These are phyloP conservation scores for Yarrowia hollandica DNA, from an alignment of 805 yeast genomes.

Conservation along the genomic window DNA sequence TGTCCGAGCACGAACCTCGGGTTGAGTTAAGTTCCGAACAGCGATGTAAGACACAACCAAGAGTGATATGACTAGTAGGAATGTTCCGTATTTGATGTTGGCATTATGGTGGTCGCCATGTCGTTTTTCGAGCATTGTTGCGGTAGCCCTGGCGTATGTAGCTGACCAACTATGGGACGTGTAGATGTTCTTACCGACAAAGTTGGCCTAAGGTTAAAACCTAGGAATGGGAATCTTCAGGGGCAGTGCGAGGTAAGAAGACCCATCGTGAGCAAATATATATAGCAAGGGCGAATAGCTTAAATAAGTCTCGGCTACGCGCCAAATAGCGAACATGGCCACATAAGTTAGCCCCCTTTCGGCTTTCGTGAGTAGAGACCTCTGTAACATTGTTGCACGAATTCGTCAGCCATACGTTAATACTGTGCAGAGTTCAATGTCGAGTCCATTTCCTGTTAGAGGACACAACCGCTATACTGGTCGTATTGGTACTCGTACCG, in stretches of 20 bases:
- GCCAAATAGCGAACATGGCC: background rate
- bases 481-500: too few species aligned
- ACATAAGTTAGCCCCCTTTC: too few species aligned
- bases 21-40: slow-evolving; percentile 10
- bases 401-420: too few species aligned
- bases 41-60: slow-evolving; percentile 14
- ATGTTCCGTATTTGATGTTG: slow-evolving; percentile 27
- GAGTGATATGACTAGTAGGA: slow-evolving; percentile 13
- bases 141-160: background rate
- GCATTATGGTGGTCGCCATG: slow-evolving; percentile 30
- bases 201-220: background rate
- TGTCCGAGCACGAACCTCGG: slow-evolving; percentile 4
- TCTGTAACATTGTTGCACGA: too few species aligned
- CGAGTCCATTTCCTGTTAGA: too few species aligned
- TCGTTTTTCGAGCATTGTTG: slow-evolving; percentile 24
- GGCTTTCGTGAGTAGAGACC: too few species aligned
- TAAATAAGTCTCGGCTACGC: background rate
- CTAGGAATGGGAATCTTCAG: background rate
- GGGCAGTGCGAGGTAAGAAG: background rate
- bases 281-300: background rate
- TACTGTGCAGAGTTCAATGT: too few species aligned
- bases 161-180: slow-evolving; percentile 4
- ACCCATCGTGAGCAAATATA: background rate
- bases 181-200: slow-evolving; percentile 17
- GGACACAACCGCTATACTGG: too few species aligned